Evolutionary conservation across 1,284 basidiomycete genomes (phyloP).

Genomic region (Hemileia vastatrix): DNA sequence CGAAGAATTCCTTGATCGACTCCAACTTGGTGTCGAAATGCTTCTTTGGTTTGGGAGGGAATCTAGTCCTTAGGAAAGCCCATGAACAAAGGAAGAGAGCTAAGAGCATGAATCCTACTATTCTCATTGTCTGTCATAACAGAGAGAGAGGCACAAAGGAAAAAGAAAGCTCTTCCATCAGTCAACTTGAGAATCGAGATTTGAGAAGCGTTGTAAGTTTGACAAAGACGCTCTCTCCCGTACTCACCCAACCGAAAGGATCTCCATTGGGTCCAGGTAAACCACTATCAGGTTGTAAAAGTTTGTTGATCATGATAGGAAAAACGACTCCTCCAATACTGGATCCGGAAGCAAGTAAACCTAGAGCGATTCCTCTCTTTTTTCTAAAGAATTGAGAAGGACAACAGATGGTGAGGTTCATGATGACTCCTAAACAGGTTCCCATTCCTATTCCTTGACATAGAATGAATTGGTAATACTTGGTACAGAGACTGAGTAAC

Average conservation of each 20-base stretch:
- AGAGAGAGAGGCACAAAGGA: too few species aligned
- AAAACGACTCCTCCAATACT: slow-evolving; percentile 28
- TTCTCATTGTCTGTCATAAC: too few species aligned
- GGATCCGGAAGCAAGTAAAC: slow-evolving; percentile 29
- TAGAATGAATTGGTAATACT: slow-evolving; percentile 29
- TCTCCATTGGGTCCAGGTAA: too few species aligned
- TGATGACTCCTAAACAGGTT: slow-evolving; percentile 27
- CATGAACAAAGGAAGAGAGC: not conserved
- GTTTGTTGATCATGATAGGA: slow-evolving; percentile 5
- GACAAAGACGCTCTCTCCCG: too few species aligned
- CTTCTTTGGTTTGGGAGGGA: not conserved
- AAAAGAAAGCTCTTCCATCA: too few species aligned
- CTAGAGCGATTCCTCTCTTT: slow-evolving; percentile 30
- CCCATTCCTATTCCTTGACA: slow-evolving; percentile 29
- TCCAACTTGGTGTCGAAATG: not conserved
- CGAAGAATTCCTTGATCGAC: slow-evolving; percentile 7
- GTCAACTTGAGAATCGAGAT: too few species aligned
- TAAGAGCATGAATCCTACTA: not conserved
- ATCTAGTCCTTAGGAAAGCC: not conserved
- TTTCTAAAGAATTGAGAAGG: slow-evolving; percentile 32
- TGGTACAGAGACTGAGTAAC: not conserved
- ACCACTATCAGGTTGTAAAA: too few species aligned
- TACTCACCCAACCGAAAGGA: not conserved
- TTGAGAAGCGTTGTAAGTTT: too few species aligned
- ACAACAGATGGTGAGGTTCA: slow-evolving; percentile 29